phyloP scores from a whole-genome alignment of 257 asterid genomes.

The Datura wrightii region DNA sequence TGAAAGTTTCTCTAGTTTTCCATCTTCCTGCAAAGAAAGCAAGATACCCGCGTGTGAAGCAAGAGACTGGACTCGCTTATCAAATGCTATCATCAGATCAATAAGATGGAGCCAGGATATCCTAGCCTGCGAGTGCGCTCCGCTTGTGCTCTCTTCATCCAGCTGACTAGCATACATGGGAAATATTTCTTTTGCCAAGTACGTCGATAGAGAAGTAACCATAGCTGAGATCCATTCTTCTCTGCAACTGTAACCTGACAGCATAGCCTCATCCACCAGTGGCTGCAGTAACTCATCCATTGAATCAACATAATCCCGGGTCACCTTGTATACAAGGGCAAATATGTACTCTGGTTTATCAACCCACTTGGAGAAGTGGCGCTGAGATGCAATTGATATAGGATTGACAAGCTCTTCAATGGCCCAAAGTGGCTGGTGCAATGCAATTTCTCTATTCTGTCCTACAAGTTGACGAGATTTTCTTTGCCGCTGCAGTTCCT shows the following conservation, averaged over 20 bases:
- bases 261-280: slow-evolving; percentile 87
- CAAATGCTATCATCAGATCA: slow-evolving; percentile 85
- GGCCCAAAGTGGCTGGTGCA: slow-evolving; percentile 94
- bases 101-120: slow-evolving; percentile 80
- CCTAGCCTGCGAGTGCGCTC: slow-evolving; percentile 59
- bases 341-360: slow-evolving; percentile 92
- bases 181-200: slow-evolving; percentile 83
- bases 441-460: slow-evolving; percentile 50
- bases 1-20: slow-evolving; percentile 64
- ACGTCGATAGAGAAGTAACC: slow-evolving; percentile 76
- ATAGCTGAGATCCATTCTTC: slow-evolving; percentile 98
- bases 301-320: slow-evolving; percentile 90
- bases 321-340: slow-evolving; percentile 85
- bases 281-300: slow-evolving; percentile 97
- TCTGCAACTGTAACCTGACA: slow-evolving; percentile 95
- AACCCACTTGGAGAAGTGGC: slow-evolving; percentile 87
- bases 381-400: slow-evolving; percentile 74
- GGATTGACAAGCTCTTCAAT: slow-evolving; percentile 98
- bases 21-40: slow-evolving; percentile 69
- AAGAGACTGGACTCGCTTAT: slow-evolving; percentile 69
- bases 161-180: slow-evolving; percentile 61
- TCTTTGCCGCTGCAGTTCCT: slow-evolving; percentile 86
- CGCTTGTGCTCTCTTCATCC: slow-evolving; percentile 60
- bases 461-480: slow-evolving; percentile 86
- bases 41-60: slow-evolving; percentile 73